These are phyloP conservation scores for Darksidea phi DNA, from an alignment of 495 filamentous ascomycete genomes.

Conservation along the genomic window DNA sequence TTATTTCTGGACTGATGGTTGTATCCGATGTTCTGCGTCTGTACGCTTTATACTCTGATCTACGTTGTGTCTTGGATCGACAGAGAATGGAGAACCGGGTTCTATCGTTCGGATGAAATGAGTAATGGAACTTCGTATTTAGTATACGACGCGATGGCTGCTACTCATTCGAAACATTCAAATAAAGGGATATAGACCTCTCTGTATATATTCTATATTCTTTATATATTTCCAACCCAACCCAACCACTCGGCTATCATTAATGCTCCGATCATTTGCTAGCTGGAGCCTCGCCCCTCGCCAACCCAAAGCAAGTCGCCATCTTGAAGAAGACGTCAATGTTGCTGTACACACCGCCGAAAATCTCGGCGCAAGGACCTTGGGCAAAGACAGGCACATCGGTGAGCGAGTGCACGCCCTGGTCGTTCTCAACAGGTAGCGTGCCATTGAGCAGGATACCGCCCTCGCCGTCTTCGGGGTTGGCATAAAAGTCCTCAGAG, in stretches of 20 bases:
- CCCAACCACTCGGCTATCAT: no score
- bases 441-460: conserved; percentile 71
- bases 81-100: not conserved
- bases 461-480: conserved; percentile 59
- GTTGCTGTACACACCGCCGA: conserved; percentile 66
- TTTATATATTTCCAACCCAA: no score
- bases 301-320: conserved; percentile 62
- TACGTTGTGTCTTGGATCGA: not conserved
- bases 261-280: no score
- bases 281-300: conserved; percentile 14
- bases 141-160: no score
- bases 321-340: conserved; percentile 74
- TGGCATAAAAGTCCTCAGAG: conserved; percentile 54
- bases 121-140: not conserved
- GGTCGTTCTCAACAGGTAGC: conserved; percentile 52
- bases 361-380: conserved; percentile 70
- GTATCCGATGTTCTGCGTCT: not conserved
- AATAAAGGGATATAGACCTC: no score
- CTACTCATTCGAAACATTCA: no score
- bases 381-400: conserved; percentile 72
- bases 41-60: not conserved
- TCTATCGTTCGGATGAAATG: not conserved
- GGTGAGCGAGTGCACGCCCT: conserved; percentile 71
- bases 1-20: not conserved
- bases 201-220: no score